Evolutionary conservation across 2,329 filamentous ascomycete genomes (phyloP), one percentile per base, ranked within the genome.

Genomic region (Trichoderma semiorbis): DNA sequence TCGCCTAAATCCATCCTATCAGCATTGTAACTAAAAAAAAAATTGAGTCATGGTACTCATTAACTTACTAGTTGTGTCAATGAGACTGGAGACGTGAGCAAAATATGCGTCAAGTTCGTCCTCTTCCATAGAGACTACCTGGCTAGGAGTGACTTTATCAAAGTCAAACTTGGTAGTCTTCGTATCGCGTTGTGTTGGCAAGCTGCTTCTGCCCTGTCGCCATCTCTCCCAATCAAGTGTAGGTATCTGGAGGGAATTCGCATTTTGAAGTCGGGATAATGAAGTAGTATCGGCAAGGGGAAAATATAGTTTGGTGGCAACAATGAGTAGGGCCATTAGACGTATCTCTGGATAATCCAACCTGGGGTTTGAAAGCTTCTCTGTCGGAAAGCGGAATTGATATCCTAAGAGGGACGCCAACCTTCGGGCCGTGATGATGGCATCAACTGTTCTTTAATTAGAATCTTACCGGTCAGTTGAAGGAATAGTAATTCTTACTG

Each of bases 221-320:
- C 95, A 98, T 34, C 80, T 81, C 0, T 80, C 74, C 95, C 95
- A 98, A 78, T 95, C 84, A 70, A 98, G 76, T 32, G 39, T 66
- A 55, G 77, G 73, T 67, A 78, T 24, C 43, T 32, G 43, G 34
- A 53, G 28, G 24, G 63, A 65, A n/a, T 53, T 61, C 32, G 62
- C 36, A 30, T 30, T 55, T 12, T 69, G 63, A 26, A 76, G 66
- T 21, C 83, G 84, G 43, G 78, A 80, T 8, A 86, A 87, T 75
- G 84, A 77, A 26, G 32, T 11, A 30, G 24, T 16, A 3, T 84
- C 83, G 76, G 93, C 89, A 58, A 97, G 89, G 0, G 95, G 93
- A 76, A 93, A 94, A 24, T 92, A 84, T 3, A 97, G 80, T 76
- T 98, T 98, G 4, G 92, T 90, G 5, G 92, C 89, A 16, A 97